Percentiles rank a stretch among this genome's conserved stretches.
phyloP scores from a whole-genome alignment of 2,329 filamentous ascomycete species.

The Monosporascus sp. region DNA sequence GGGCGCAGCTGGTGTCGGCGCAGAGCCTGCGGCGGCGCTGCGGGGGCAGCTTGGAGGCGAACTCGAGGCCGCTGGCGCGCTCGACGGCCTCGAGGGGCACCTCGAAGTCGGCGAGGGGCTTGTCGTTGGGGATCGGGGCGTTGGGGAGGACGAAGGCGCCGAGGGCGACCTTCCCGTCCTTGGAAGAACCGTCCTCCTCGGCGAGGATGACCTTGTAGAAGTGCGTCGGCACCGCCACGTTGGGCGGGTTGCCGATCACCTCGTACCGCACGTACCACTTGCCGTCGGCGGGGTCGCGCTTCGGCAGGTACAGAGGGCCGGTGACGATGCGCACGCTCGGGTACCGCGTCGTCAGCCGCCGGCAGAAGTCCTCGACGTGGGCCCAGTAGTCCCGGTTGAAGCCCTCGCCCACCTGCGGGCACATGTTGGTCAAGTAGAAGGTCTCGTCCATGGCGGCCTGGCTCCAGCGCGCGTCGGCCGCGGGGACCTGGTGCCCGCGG shows the following conservation, averaged over 20 bases:
- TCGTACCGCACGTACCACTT: slow-evolving; percentile 97
- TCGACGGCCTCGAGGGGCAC: slow-evolving; percentile 91
- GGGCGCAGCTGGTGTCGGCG: slow-evolving; percentile 75
- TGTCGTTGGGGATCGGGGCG: slow-evolving; percentile 78
- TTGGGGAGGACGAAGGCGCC: slow-evolving; percentile 96
- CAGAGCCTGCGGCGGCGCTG: slow-evolving; percentile 75
- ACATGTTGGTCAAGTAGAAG: slow-evolving; percentile 94
- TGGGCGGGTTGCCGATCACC: slow-evolving; percentile 88
- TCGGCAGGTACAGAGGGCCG: slow-evolving; percentile 87
- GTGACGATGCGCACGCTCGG: slow-evolving; percentile 89
- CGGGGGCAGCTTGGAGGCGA: slow-evolving; percentile 71
- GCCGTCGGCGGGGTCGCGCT: slow-evolving; percentile 72
- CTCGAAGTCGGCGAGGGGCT: slow-evolving; percentile 86
- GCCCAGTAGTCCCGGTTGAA: slow-evolving; percentile 99
- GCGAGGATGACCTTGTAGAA: slow-evolving; percentile 99
- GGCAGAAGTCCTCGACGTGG: slow-evolving; percentile 96
- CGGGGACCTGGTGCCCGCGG: slow-evolving; percentile 92
- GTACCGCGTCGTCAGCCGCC: slow-evolving; percentile 73
- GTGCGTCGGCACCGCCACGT: slow-evolving; percentile 93
- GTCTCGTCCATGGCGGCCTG: slow-evolving; percentile 94
- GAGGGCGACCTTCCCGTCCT: slow-evolving; percentile 66
- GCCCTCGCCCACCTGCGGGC: slow-evolving; percentile 93
- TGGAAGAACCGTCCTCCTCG: slow-evolving; percentile 61
- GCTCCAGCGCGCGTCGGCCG: slow-evolving; percentile 93
- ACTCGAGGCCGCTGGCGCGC: slow-evolving; percentile 86